Conservation (phyloP, 2,329 filamentous ascomycete species). For the Pleomassaria siparia region DNA sequence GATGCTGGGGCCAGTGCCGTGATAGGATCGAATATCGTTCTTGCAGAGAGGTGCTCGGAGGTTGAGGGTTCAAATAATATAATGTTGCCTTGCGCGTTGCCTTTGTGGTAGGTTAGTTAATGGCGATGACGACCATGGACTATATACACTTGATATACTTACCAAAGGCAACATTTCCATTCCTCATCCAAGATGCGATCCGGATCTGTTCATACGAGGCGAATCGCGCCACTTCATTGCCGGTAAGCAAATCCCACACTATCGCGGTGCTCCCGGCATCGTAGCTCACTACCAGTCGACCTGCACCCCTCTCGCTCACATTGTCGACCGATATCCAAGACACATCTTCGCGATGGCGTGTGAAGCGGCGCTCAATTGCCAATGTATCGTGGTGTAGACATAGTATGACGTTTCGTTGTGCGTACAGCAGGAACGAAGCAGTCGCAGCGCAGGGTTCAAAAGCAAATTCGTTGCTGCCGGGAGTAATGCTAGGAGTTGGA, state of each 20-base stretch:
- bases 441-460: constrained; percentile 91
- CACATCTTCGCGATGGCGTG: constrained; percentile 80
- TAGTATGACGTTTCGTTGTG: constrained; percentile 77
- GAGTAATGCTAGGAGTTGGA: constrained; percentile 48
- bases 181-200: constrained; percentile 91
- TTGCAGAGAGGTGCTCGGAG: constrained; percentile 85
- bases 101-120: constrained; percentile 50
- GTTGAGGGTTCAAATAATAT: constrained; percentile 93
- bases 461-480: constrained; percentile 51
- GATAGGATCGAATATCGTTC: constrained; percentile 92
- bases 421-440: constrained; percentile 85
- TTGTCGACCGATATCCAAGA: constrained; percentile 87
- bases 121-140: neutral
- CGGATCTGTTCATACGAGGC: constrained; percentile 84
- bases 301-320: constrained; percentile 81
- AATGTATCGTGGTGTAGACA: constrained; percentile 92
- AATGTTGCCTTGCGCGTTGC: constrained; percentile 88
- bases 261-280: constrained; percentile 89
- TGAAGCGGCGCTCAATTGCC: constrained; percentile 83
- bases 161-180: constrained; percentile 97
- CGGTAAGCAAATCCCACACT: constrained; percentile 94
- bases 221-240: constrained; percentile 88
- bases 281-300: constrained; percentile 87
- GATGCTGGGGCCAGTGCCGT: constrained; percentile 87
- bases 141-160: constrained; percentile 47